Percentiles rank a stretch among this genome's conserved stretches.
These are phyloP conservation scores for Hericium rajendrae DNA, from an alignment of 768 basidiomycete genomes.

Conservation along the genomic window DNA sequence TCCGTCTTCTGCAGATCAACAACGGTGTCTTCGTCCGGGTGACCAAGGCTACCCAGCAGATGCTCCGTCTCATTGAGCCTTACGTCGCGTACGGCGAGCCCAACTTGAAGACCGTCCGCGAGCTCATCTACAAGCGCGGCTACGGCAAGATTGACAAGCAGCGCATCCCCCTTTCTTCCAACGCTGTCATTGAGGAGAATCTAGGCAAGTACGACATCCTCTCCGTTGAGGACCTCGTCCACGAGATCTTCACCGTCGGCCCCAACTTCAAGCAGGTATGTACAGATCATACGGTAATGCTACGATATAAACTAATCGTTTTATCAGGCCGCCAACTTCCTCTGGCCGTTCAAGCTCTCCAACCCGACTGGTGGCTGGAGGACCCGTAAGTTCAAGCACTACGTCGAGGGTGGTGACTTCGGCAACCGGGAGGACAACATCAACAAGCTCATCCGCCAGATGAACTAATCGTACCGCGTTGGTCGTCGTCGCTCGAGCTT, in stretches of 20 bases:
- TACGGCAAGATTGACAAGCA: slow-evolving; percentile 98
- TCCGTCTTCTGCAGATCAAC: slow-evolving; percentile 99
- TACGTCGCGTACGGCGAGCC: slow-evolving; percentile 98
- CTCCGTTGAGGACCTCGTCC: slow-evolving; percentile 93
- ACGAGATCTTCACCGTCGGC: slow-evolving; percentile 91
- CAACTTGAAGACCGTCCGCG: slow-evolving; percentile 93
- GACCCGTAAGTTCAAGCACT: slow-evolving; percentile 96
- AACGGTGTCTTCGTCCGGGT: slow-evolving; percentile 98
- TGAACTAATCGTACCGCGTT: slow-evolving; percentile 48
- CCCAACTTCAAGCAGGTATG: slow-evolving; percentile 98
- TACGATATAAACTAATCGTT: slow-evolving; percentile 4
- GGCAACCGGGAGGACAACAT: slow-evolving; percentile 96
- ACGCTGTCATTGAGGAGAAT: slow-evolving; percentile 80
- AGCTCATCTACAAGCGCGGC: slow-evolving; percentile 98
- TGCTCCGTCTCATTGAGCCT: slow-evolving; percentile 96
- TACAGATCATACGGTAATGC: slow-evolving; percentile 2
- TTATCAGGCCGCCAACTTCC: slow-evolving; percentile 78
- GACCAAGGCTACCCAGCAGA: slow-evolving; percentile 92
- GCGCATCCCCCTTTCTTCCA: slow-evolving; percentile 91
- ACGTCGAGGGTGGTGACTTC: slow-evolving; percentile 91
- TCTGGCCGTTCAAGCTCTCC: slow-evolving; percentile 99
- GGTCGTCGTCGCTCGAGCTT: neutral
- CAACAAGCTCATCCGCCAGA: slow-evolving; percentile 94
- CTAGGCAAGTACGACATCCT: slow-evolving; percentile 95
- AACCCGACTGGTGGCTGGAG: slow-evolving; percentile 99